Conservation (phyloP, 768 basidiomycete species). For the Phlebiopsis gigantea region DNA sequence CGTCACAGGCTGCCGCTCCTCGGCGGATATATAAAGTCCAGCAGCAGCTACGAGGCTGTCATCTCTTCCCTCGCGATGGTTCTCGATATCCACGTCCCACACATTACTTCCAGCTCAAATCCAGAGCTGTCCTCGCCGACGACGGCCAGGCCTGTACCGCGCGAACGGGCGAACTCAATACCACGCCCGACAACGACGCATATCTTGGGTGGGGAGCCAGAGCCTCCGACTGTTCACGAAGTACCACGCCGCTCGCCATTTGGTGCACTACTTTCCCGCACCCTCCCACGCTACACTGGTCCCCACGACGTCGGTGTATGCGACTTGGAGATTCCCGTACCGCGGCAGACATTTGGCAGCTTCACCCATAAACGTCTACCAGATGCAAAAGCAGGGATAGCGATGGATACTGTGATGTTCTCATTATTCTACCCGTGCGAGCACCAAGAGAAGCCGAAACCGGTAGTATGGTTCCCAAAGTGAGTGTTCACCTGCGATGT, state of each 20-base stretch:
- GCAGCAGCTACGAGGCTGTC: background rate
- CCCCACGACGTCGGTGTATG: conserved; percentile 26
- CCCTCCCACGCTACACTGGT: conserved; percentile 27
- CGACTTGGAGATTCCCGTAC: conserved; percentile 28
- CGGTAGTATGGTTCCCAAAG: conserved; percentile 27
- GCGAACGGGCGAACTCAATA: background rate
- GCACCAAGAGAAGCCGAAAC: background rate
- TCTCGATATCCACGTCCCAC: background rate
- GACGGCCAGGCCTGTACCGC: background rate
- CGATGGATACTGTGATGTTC: conserved; percentile 27
- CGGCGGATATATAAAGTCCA: background rate
- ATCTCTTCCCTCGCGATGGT: background rate
- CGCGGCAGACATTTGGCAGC: conserved; percentile 20
- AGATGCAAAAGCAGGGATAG: conserved; percentile 21
- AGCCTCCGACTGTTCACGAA: conserved; percentile 5
- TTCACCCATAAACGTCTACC: conserved; percentile 24
- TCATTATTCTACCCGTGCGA: conserved; percentile 29
- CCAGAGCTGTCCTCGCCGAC: background rate
- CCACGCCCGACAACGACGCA: background rate
- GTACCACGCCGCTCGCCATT: conserved; percentile 17
- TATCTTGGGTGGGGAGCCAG: background rate
- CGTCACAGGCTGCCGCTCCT: background rate
- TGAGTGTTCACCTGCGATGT: background rate
- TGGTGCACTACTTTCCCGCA: conserved; percentile 25
- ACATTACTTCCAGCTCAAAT: background rate